Conservation (phyloP, 306 rosid species). For the Lupinus albus region DNA sequence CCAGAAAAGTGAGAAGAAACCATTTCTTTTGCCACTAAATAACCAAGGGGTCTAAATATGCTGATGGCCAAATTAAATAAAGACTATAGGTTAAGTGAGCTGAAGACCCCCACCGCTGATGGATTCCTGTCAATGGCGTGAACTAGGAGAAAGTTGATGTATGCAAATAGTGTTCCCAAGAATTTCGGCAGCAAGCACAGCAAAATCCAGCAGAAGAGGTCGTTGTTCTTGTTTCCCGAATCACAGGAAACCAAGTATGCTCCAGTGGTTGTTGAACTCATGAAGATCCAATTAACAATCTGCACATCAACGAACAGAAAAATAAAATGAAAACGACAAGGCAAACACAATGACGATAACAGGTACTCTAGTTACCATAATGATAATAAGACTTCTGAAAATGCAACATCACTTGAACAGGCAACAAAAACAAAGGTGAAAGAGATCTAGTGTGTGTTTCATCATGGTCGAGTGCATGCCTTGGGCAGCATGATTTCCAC, state of each 20-base stretch:
- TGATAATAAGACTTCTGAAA: constrained; percentile 3
- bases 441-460: too few relatives aligned
- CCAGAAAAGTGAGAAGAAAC: constrained; percentile 79
- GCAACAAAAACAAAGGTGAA: not conserved
- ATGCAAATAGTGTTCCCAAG: constrained; percentile 84
- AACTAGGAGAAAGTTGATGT: constrained; percentile 68
- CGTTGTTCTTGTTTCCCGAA: constrained; percentile 86
- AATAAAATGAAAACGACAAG: constrained; percentile 6
- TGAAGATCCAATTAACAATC: constrained; percentile 84
- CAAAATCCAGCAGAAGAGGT: constrained; percentile 78
- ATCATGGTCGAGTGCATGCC: too few relatives aligned
- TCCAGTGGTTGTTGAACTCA: constrained; percentile 85
- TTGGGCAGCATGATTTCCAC: too few relatives aligned
- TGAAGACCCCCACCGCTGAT: constrained; percentile 52
- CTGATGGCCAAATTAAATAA: constrained; percentile 46
- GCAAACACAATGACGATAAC: not conserved
- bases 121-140: constrained; percentile 83
- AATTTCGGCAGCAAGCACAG: constrained; percentile 79
- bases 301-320: constrained; percentile 37
- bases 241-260: constrained; percentile 87
- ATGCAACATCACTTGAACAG: constrained; percentile 11
- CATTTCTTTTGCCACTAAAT: constrained; percentile 52
- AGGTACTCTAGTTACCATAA: constrained; percentile 4
- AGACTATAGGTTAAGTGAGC: constrained; percentile 44
- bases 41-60: constrained; percentile 42